Evolutionary conservation across 345 rosid species (phyloP), one percentile per base, ranked within the genome.

Genomic region (Salix purpurea): DNA sequence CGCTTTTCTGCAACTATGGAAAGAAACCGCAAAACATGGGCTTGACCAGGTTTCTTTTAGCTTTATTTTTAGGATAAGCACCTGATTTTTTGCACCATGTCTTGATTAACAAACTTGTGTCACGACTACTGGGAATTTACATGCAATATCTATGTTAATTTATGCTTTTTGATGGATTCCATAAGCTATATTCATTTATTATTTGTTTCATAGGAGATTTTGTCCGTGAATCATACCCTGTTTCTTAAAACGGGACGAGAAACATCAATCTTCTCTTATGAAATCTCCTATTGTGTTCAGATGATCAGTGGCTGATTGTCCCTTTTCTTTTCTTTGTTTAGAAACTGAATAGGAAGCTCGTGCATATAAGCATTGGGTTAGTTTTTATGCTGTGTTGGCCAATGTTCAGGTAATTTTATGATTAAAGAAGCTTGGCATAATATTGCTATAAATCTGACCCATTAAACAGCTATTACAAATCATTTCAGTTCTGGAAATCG

Each of bases 301-400:
- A 28, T 66, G 19, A 6, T 67, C 36, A 32, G 67, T 70, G 69
- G 48, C 40, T 76, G 34, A 78, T 69, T 64, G 71, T 62, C 50
- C 36, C 39, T 50, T 28, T n/a, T 74, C 12, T 37, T 82, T 73
- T 81, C 76, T 52, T 77, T 80, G 68, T 84, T 48, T 76, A 91
- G 94, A 88, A 88, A 73, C 74, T 91, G 84, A 91, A 88, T 58
- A 81, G 96, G 89, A 91, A 96, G 92, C 89, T 96, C 70, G 92
- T 96, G 76, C 99, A 96, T 82, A 83, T 92, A 67, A 93, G 92
- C 75, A 82, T 92, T 7, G 99, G 99, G 71, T 85, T 91, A 65
- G 89, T 82, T 64, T 93, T 93, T 86, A 91, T 91, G 97, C 97
- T 96, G 77, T 90, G 97, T 84, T 90, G 94, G 94, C 96, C 96